Evolutionary conservation across 352 stramenopile genomes (phyloP).

Genomic region (Thraustotheca clavata): DNA sequence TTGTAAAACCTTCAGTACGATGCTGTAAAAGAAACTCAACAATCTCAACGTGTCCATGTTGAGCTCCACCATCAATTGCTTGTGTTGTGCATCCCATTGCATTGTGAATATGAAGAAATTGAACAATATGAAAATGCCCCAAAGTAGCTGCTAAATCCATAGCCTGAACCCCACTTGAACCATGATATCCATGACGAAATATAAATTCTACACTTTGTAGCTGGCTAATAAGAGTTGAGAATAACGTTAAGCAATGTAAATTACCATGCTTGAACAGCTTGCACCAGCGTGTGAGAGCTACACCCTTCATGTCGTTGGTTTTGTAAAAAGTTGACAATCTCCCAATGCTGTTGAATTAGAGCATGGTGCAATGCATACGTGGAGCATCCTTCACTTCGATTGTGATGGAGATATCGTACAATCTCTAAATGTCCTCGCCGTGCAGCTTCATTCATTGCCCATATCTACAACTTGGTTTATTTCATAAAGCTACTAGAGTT

Average conservation of each 20-base stretch:
- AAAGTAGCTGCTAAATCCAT: conserved; percentile 16
- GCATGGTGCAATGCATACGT: conserved; percentile 17
- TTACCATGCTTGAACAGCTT: conserved; percentile 10
- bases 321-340: background rate
- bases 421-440: conserved; percentile 12
- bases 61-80: conserved; percentile 13
- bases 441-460: conserved; percentile 19
- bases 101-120: conserved; percentile 11
- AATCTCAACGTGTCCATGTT: conserved; percentile 18
- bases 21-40: conserved; percentile 4
- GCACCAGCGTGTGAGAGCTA: conserved; percentile 14
- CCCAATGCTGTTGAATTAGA: background rate
- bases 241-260: background rate
- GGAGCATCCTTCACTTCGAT: conserved; percentile 14
- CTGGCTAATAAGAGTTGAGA: background rate
- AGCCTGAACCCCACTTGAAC: conserved; percentile 5
- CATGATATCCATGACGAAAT: background rate
- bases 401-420: conserved; percentile 10
- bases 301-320: conserved; percentile 7
- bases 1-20: conserved; percentile 13
- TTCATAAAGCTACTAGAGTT: background rate
- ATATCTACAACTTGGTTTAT: background rate
- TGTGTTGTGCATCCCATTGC: conserved; percentile 4
- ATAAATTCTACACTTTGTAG: conserved; percentile 10
- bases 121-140: conserved; percentile 21